Percentiles rank a stretch among this genome's conserved stretches.
phyloP scores from a whole-genome alignment of 148 eudicot species.

The Tetragonia tetragonoides region DNA sequence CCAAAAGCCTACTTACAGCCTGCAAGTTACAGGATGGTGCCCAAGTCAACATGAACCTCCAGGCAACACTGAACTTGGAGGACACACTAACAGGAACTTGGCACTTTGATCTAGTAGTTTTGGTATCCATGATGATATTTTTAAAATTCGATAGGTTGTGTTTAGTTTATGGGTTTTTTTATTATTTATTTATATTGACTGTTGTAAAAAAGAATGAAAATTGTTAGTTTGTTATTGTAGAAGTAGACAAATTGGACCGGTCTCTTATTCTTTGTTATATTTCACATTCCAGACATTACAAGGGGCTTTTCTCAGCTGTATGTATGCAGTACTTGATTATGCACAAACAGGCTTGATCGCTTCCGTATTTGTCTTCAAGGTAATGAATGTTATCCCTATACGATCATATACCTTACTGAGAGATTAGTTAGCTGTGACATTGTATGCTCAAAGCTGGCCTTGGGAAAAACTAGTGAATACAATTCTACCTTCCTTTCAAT shows the following conservation, averaged over 20 bases:
- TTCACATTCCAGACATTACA: constrained; percentile 62
- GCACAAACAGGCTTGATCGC: constrained; percentile 97
- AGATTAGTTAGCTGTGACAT: background rate
- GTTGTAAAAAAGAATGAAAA: background rate
- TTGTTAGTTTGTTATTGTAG: background rate
- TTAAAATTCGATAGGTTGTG: no score
- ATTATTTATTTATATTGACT: background rate
- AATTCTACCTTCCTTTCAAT: background rate
- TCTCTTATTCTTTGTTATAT: constrained; percentile 1
- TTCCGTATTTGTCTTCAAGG: constrained; percentile 93
- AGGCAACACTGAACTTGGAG: no score
- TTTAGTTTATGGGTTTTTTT: no score
- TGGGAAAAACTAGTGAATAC: background rate
- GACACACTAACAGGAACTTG: background rate
- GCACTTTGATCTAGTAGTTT: background rate
- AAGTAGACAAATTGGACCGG: background rate
- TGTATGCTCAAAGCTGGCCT: background rate
- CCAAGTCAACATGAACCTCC: no score
- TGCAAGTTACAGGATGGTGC: no score
- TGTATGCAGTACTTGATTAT: constrained; percentile 91
- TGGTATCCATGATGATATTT: background rate
- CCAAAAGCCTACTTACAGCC: no score
- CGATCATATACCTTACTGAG: background rate
- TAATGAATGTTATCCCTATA: constrained; percentile 21
- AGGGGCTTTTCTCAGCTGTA: constrained; percentile 69